Evolutionary conservation across 2,329 filamentous ascomycete species (phyloP).

Genomic region (Davidsoniella australis): DNA sequence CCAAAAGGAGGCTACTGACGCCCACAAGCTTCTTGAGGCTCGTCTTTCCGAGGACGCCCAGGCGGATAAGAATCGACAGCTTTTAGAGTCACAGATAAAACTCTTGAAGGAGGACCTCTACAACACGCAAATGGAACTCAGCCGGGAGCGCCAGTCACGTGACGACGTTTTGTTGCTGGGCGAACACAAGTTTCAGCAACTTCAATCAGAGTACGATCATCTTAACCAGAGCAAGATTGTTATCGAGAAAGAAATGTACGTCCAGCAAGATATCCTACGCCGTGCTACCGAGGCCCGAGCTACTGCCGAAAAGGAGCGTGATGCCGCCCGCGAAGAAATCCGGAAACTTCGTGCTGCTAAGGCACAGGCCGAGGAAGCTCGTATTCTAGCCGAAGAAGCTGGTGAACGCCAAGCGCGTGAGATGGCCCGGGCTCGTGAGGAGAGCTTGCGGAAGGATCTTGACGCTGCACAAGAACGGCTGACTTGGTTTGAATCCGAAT

Average conservation of each 20-base stretch:
- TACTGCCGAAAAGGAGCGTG: conserved; percentile 69
- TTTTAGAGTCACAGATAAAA: conserved; percentile 74
- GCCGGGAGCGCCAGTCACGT: conserved; percentile 77
- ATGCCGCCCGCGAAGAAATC: conserved; percentile 75
- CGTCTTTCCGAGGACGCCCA: conserved; percentile 82
- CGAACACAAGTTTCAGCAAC: conserved; percentile 67
- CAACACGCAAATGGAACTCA: conserved; percentile 72
- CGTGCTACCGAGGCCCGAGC: conserved; percentile 68
- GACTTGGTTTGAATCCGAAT: conserved; percentile 65
- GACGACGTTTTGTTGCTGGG: conserved; percentile 84
- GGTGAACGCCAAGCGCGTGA: conserved; percentile 66
- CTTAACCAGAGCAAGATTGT: conserved; percentile 91
- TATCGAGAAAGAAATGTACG: conserved; percentile 94
- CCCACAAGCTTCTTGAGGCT: conserved; percentile 69
- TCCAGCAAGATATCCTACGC: conserved; percentile 79
- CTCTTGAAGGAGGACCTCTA: conserved; percentile 77
- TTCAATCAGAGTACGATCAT: conserved; percentile 71
- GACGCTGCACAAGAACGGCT: conserved; percentile 62
- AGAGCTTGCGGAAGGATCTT: conserved; percentile 60
- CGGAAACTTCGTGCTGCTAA: conserved; percentile 69
- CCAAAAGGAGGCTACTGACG: conserved; percentile 75
- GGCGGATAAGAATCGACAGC: conserved; percentile 60
- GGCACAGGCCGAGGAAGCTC: conserved; percentile 68
- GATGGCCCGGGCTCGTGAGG: conserved; percentile 64
- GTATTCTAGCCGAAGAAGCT: conserved; percentile 62